Percentiles rank a stretch among this genome's conserved stretches.
Conservation (phyloP, 768 basidiomycete genomes). For the Kwoniella sp. region DNA sequence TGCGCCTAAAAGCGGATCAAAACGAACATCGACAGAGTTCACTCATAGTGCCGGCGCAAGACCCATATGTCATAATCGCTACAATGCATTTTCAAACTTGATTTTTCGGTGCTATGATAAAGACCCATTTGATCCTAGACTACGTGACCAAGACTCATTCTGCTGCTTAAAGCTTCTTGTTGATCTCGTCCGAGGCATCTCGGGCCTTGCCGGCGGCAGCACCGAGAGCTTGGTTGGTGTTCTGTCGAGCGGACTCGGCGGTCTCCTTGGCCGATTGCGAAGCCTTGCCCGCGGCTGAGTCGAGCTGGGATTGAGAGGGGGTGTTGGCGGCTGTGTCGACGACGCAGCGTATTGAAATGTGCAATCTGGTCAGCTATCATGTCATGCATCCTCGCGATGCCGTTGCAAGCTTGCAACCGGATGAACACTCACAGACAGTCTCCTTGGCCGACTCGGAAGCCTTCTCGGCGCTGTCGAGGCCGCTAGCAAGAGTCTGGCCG, state of each 20-base stretch:
- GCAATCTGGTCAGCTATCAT: too few relatives aligned
- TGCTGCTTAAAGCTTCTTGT: slow-evolving; percentile 34
- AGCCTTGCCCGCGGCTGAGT: slow-evolving; percentile 12
- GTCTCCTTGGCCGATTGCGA: slow-evolving; percentile 21
- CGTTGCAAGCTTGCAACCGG: too few relatives aligned
- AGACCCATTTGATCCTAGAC: too few relatives aligned
- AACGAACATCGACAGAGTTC: too few relatives aligned
- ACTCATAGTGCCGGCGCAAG: too few relatives aligned
- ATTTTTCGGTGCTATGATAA: too few relatives aligned
- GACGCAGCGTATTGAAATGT: too few relatives aligned
- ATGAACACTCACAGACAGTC: slow-evolving; percentile 33
- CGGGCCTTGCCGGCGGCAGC: slow-evolving; percentile 33
- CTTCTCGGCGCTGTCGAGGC: slow-evolving; percentile 30
- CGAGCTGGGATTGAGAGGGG: slow-evolving; percentile 23
- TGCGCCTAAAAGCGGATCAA: too few relatives aligned
- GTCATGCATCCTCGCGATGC: too few relatives aligned
- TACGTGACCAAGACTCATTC: too few relatives aligned
- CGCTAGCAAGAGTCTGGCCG: slow-evolving; percentile 40
- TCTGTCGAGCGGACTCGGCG: slow-evolving; percentile 31
- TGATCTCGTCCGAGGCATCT: slow-evolving; percentile 40
- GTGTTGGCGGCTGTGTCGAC: slow-evolving; percentile 16
- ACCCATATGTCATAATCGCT: too few relatives aligned
- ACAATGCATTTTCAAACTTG: too few relatives aligned
- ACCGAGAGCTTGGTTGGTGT: slow-evolving; percentile 33
- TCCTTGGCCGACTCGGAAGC: slow-evolving; percentile 29